Percentiles rank a stretch among this genome's conserved stretches.
These are phyloP conservation scores for Euphrasia confusa DNA, from an alignment of 257 asterid species.

Conservation along the genomic window DNA sequence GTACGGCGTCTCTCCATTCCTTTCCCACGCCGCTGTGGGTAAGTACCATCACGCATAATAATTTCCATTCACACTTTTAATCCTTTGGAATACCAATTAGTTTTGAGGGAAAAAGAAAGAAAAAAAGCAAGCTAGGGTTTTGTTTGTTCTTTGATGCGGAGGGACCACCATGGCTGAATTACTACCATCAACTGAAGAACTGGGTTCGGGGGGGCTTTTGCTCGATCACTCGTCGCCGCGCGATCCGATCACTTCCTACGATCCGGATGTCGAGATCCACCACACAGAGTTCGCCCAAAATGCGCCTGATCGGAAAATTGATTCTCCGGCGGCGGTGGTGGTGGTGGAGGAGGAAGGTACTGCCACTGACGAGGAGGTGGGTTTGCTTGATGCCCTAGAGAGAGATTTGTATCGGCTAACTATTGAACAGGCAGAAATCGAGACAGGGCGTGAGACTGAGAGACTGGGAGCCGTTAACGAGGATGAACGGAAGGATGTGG, in stretches of 20 bases:
- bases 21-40: too few species aligned
- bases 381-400: constrained; percentile 32
- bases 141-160: constrained; percentile 29
- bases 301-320: constrained; percentile 25
- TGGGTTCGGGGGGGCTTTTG: constrained; percentile 33
- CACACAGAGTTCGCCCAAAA: constrained; percentile 5
- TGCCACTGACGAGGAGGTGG: constrained; percentile 33
- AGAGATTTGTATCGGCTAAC: constrained; percentile 38
- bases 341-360: constrained; percentile 23
- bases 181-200: constrained; percentile 28
- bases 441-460: constrained; percentile 17
- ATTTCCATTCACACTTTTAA: not conserved
- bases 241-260: constrained; percentile 24
- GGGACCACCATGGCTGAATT: constrained; percentile 40
- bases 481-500: constrained; percentile 7
- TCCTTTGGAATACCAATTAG: not conserved
- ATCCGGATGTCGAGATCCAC: constrained; percentile 18
- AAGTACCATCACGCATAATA: too few species aligned
- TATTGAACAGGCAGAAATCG: constrained; percentile 36
- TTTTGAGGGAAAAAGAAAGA: too few species aligned
- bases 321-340: constrained; percentile 19
- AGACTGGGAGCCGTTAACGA: constrained; percentile 8
- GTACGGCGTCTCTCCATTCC: too few species aligned
- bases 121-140: constrained; percentile 25
- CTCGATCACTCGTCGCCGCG: constrained; percentile 5